Evolutionary conservation across 2,329 filamentous ascomycete species (phyloP).

Genomic region (Grosmannia huntii): DNA sequence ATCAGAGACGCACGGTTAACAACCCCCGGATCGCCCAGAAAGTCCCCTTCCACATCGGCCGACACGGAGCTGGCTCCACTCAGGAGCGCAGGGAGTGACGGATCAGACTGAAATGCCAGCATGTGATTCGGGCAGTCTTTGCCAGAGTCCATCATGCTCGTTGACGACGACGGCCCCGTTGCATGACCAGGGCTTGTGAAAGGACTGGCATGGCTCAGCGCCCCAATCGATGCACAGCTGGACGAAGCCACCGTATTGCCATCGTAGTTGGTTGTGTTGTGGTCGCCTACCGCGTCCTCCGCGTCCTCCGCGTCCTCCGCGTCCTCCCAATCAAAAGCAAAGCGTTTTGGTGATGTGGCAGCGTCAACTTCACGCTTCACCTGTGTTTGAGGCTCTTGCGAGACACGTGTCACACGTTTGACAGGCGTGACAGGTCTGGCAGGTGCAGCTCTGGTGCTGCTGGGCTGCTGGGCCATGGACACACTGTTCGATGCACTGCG

Average conservation of each 20-base stretch:
- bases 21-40: constrained; percentile 36
- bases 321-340: background rate
- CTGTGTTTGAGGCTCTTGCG: background rate
- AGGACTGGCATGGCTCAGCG: constrained; percentile 29
- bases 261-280: constrained; percentile 12
- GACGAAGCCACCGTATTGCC: constrained; percentile 35
- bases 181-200: constrained; percentile 42
- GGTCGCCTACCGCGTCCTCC: constrained; percentile 2
- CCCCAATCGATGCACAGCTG: constrained; percentile 37
- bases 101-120: constrained; percentile 46
- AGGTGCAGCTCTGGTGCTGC: background rate
- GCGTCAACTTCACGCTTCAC: background rate
- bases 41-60: constrained; percentile 48
- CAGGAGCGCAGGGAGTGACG: constrained; percentile 48
- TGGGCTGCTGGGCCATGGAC: background rate
- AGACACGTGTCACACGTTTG: background rate
- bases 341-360: background rate
- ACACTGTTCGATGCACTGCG: background rate
- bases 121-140: constrained; percentile 33
- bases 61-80: constrained; percentile 54
- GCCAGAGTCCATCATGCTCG: background rate
- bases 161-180: constrained; percentile 20
- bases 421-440: background rate
- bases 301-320: background rate
- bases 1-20: constrained; percentile 31